These are phyloP conservation scores for Phytophthora sp. DNA, from an alignment of 352 stramenopile species.

Conservation along the genomic window DNA sequence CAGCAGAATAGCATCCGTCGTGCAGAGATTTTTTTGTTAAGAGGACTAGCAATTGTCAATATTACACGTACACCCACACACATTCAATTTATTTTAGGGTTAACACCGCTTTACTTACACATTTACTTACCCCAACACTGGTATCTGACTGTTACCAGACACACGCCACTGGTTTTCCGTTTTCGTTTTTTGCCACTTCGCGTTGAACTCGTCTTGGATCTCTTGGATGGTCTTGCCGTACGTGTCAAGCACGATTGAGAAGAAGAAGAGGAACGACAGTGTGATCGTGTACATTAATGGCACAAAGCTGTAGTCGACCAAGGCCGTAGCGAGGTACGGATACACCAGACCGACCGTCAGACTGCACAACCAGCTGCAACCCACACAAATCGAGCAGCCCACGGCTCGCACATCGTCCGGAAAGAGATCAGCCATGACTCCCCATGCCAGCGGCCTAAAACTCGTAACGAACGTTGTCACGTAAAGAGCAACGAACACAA, in stretches of 20 bases:
- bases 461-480: conserved; percentile 52
- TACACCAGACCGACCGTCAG: conserved; percentile 57
- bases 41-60: too few species aligned
- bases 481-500: conserved; percentile 55
- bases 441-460: conserved; percentile 58
- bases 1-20: too few species aligned
- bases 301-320: conserved; percentile 52
- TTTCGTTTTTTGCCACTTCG: conserved; percentile 22
- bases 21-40: too few species aligned
- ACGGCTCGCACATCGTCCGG: conserved; percentile 53
- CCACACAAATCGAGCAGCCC: conserved; percentile 47
- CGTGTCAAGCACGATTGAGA: conserved; percentile 58
- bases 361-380: conserved; percentile 57
- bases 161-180: conserved; percentile 14
- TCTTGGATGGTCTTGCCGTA: conserved; percentile 65
- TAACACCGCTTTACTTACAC: conserved; percentile 14
- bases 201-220: conserved; percentile 58
- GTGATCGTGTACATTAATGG: conserved; percentile 59
- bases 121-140: conserved; percentile 19
- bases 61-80: too few species aligned
- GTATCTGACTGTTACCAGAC: conserved; percentile 28
- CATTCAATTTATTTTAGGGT: conserved; percentile 10
- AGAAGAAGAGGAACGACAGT: conserved; percentile 53
- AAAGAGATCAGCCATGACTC: conserved; percentile 60
- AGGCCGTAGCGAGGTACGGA: conserved; percentile 53